Base-by-base conservation (phyloP, 2,329 filamentous ascomycete species). In the Zymoseptoria pseudotritici region DNA sequence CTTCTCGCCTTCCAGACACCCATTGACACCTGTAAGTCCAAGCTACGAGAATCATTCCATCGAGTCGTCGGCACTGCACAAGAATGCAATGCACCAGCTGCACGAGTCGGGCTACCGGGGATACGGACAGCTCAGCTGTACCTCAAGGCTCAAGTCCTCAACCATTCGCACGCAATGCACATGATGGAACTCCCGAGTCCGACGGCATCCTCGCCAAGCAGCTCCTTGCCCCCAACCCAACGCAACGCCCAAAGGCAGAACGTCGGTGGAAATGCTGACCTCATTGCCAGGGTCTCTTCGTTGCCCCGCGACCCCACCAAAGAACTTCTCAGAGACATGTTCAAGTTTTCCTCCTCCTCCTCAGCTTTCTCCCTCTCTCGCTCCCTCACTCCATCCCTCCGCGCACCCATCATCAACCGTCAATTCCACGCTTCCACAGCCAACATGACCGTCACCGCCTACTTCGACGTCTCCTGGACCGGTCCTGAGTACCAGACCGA, bases 371-470 rank as follows among this genome's bases (percentile, higher is more conserved):
- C 22, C 50, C 13, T 51, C 36, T 19, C 36, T 10, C 11, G 36
- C 11, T 50, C 36, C n/a, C 36, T 24, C 20, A 26, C 10, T 9
- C 17, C 54, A 19, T 11, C n/a, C 29, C 54, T 20, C 19, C 54
- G 21, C 21, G 54, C 17, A 8, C 54, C 36, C 20, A 29, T 21
- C 24, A 31, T 69, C 71, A 65, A 61, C 63, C 77, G 83, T 75
- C 76, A 77, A 67, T 87, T 87, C 74, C 80, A 83, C 75, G 80
- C 84, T 72, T 82, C 89, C 75, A 78, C 87, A 72, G 79, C 83
- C 81, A 86, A 82, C 77, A 96, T 96, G 91, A 79, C 81, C 74
- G 78, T 84, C 76, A 86, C 87, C 76, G 86, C 86, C 80, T 90
- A 82, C 80, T 86, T 83, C 60, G 62, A 72, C 58, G 63, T 68